Evolutionary conservation across 2,329 filamentous ascomycete genomes (phyloP), one percentile per base, ranked within the genome.

Genomic region (Nigrograna mackinnonii): DNA sequence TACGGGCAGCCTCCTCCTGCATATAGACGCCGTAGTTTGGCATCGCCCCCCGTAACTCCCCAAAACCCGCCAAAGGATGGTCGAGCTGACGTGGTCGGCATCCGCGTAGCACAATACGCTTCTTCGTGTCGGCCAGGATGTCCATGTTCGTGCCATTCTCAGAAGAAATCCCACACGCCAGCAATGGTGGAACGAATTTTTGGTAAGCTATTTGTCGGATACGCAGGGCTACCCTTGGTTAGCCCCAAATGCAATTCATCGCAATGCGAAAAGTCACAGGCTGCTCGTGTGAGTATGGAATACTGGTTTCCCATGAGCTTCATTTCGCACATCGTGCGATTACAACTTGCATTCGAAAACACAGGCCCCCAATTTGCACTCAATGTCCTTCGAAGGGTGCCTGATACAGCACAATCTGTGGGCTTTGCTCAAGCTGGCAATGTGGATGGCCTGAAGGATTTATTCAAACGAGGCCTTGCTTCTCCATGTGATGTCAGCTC

Each of bases 401-500:
- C 60, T 6, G 62, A 67, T 39, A 46, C 51, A 17, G 53, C 63
- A 5, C 51, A 52, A 31, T 65, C 57, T 35, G 55, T 67, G 6
- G 63, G 13, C 4, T 63, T 55, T 43, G 62, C 59, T 6, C 32
- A 60, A 9, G 47, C 50, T n/a, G 62, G 62, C 26, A 55, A 66
- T 42, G 61, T 63, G 21, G 49, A 58, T 6, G 65, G 58, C 13
- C 38, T 68, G 12, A 58, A 64, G 35, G 39, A 60, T 35, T 52
- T 67, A 12, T 66, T 66, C 37, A 41, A 22, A 9, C 33, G 44
- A 17, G 62, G 64, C 1, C 20, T 58, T 16, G 63, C 65, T 13
- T 66, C 61, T 13, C 60, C 64, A 13, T 50, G 57, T 37, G 63
- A 68, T 43, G 43, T 67, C 7, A 68, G 64, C 41, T 55, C 36